A percentile compares a stretch with the other conserved stretches of the same genome.
Conservation (phyloP, 2,329 filamentous ascomycete genomes). For the Setomelanomma holmii region DNA sequence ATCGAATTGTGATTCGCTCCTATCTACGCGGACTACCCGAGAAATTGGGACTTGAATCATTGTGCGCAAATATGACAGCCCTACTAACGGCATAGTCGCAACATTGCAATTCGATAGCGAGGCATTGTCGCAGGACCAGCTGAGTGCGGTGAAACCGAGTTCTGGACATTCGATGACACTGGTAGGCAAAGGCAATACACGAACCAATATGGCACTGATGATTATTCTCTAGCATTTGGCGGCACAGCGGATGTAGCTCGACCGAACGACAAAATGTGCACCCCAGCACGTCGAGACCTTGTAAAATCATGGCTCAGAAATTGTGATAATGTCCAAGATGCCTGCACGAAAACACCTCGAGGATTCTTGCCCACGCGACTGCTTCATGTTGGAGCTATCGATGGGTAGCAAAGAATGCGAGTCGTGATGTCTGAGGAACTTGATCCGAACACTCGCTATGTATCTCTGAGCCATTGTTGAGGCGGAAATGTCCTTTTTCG, state of each 20-base stretch:
- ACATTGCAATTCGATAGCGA: constrained; percentile 1
- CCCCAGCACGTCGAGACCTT: not conserved
- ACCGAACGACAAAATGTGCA: not conserved
- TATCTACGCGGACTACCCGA: constrained; percentile 1
- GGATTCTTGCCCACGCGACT: constrained; percentile 1
- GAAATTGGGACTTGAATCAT: not conserved
- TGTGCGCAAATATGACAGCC: not conserved
- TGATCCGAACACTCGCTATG: constrained; percentile 2
- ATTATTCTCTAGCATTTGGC: not conserved
- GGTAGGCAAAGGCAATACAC: not conserved
- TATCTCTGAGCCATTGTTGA: constrained; percentile 11
- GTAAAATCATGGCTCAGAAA: not conserved
- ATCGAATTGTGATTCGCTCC: not conserved
- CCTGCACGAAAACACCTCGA: not conserved
- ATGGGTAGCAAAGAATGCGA: not conserved
- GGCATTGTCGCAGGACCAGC: not conserved
- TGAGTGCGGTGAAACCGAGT: not conserved
- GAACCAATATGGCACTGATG: not conserved
- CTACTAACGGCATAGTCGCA: not conserved
- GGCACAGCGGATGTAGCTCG: not conserved
- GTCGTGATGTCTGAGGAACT: not conserved
- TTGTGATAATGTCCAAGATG: not conserved
- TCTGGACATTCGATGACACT: constrained; percentile 1
- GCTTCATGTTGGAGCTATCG: not conserved
- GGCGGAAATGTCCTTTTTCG: constrained; percentile 2